A percentile compares a stretch with the other conserved stretches of the same genome.
Conservation (phyloP, 768 basidiomycete genomes). For the Pholiota conissans region DNA sequence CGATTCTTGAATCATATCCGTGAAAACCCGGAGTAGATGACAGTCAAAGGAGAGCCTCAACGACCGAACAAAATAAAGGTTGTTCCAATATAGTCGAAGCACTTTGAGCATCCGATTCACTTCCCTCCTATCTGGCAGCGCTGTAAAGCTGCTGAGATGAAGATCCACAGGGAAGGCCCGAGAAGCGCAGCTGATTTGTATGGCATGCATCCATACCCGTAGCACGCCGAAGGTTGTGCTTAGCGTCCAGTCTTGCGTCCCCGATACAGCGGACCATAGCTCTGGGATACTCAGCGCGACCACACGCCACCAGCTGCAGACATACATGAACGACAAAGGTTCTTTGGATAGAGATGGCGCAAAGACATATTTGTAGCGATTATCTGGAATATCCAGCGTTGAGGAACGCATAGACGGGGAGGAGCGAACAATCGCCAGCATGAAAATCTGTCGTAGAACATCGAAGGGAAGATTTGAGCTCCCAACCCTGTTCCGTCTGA, state of each 20-base stretch:
- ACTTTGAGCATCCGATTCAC: not conserved
- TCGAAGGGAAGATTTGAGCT: slow-evolving; percentile 9
- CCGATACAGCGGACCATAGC: slow-evolving; percentile 7
- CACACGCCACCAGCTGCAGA: slow-evolving; percentile 10
- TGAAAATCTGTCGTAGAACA: slow-evolving; percentile 10
- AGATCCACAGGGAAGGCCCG: not conserved
- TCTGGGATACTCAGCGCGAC: slow-evolving; percentile 8
- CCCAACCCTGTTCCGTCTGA: not conserved
- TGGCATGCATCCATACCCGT: slow-evolving; percentile 5
- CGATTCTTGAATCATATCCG: not conserved
- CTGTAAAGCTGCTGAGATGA: not conserved
- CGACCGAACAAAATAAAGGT: not conserved
- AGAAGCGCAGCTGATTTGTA: not conserved
- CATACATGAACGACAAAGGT: slow-evolving; percentile 4
- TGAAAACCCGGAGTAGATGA: not conserved
- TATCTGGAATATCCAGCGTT: not conserved
- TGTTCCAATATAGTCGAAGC: not conserved
- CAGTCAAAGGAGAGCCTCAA: slow-evolving; percentile 1
- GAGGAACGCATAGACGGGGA: not conserved
- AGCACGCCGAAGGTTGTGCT: slow-evolving; percentile 4
- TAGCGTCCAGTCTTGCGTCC: slow-evolving; percentile 2
- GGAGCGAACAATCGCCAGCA: not conserved
- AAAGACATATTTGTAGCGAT: not conserved
- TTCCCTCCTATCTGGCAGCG: not conserved
- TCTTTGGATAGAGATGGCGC: slow-evolving; percentile 2